Percentiles rank a stretch among this genome's conserved stretches.
These are phyloP conservation scores for Cucumis melo DNA, from an alignment of 306 rosid species.

Conservation along the genomic window DNA sequence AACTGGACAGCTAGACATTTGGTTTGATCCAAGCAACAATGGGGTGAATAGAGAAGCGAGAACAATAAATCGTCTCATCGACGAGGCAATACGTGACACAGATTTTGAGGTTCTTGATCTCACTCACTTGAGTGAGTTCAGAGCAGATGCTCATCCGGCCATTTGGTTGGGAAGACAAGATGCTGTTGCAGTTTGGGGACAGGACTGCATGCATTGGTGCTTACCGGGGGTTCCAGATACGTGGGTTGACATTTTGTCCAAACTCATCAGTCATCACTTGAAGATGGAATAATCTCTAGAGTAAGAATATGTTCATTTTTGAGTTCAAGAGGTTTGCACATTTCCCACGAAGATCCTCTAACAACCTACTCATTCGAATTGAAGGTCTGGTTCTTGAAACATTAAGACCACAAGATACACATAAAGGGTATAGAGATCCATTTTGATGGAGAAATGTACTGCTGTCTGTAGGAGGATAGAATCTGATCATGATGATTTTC, in stretches of 20 bases:
- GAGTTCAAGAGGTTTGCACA: background rate
- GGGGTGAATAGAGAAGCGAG: constrained; percentile 85
- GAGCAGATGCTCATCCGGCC: constrained; percentile 88
- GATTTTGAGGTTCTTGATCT: constrained; percentile 47
- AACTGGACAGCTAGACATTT: constrained; percentile 55
- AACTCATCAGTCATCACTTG: constrained; percentile 16
- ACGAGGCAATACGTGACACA: constrained; percentile 38
- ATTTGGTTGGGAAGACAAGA: constrained; percentile 83
- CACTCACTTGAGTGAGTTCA: constrained; percentile 63
- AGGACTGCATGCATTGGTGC: constrained; percentile 97
- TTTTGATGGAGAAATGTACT: background rate
- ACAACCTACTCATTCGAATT: background rate
- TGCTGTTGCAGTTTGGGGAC: constrained; percentile 75
- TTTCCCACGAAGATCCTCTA: background rate
- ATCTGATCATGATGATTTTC: background rate
- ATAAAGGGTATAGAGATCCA: background rate
- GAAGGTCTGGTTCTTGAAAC: background rate
- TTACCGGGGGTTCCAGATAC: constrained; percentile 85
- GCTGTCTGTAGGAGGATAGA: background rate
- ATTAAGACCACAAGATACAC: background rate
- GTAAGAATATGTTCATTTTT: background rate
- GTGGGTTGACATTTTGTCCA: constrained; percentile 67
- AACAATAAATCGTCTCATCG: constrained; percentile 40
- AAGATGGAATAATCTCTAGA: background rate
- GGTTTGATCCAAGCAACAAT: constrained; percentile 81